Evolutionary conservation across 768 basidiomycete species (phyloP), one percentile per base, ranked within the genome.

Genomic region (Podaxis carcinomalis): DNA sequence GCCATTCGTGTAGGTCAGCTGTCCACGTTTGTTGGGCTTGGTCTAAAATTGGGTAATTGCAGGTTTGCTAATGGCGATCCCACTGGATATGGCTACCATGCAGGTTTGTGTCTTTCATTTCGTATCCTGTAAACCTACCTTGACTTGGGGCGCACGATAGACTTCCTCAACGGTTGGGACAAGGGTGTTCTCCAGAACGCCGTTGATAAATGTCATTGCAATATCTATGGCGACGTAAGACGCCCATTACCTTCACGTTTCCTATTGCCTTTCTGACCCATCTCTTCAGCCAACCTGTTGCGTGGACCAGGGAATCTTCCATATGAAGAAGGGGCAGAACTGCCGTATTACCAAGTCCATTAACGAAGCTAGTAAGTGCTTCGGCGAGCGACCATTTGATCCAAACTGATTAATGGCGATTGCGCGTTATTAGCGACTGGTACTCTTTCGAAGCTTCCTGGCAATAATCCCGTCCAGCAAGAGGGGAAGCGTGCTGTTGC

Each of bases 141-240:
- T 23, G 19, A 36, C 35, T 54, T 47, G 23, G 3, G 46, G 2
- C 11, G 54, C 56, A 32, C 7, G 37, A 42, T 58, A 80, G 82
- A 85, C 64, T 85, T 80, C 71, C 71, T 80, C 56, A 84, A 85
- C 63, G 85, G 87, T 14, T 89, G 87, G 87, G 81, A 84, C 51
- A 64, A 68, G 0, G 80, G 79, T 53, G 77, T 86, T 36, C 75
- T 88, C 1, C 77, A 81, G 59, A 77, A 75, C 2, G 86, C 83
- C 21, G 76, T 88, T 14, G 79, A 86, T 67, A 70, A 77, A 13
- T 85, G 83, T 62, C 67, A 79, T 63, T 84, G 83, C 70, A 75
- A 79, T 62, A 55, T 56, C 1, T 80, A 69, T 54, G 80, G 81
- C 32, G 79, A 79, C 64, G 77, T 79, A 54, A 62, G 77, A 14